Base-by-base conservation (phyloP, 2,329 filamentous ascomycete genomes). In the Aspergillus ustus region DNA sequence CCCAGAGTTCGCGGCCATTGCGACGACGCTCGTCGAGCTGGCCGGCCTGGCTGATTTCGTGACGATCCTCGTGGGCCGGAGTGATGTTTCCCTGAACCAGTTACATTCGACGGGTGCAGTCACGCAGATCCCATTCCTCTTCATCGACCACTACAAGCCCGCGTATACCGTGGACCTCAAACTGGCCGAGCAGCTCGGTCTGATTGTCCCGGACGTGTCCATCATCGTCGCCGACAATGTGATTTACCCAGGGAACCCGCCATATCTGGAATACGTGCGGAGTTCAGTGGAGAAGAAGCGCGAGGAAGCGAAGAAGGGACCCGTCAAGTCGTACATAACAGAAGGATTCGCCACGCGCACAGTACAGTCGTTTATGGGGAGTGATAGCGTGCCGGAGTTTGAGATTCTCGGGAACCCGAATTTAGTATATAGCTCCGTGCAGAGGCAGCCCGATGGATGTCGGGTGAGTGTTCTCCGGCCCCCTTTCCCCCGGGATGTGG, bases 121-220 rank as follows among this genome's bases (percentile, higher is more conserved):
- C 25, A 75, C 80, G 25, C 81, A 83, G 50, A 85, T 93, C 62
- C 90, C 92, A 68, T 77, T 93, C 44, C 80, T 93, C 75, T 94
- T 95, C 74, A 78, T 95, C 40, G 92, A 95, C 70, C 91, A 95
- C 74, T 89, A 89, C 76, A 93, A 94, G 75, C 89, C 89, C 0
- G 85, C 88, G 0, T 95, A 94, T 73, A 86, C 85, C 0, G 83
- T 85, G 0, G 92, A 95, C 69, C 76, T 94, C 63, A 92, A 92
- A 77, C 82, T 93, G 0, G 91, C 89, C 72, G 91, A 95, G 77
- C 83, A 90, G 44, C 78, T 93, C 5, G 84, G 83, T 0, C 73
- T 94, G 40, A 80, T 95, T 3, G 80, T 79, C 0, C 81, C 83
- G 0, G 34, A 54, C n/a, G 90, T 90, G 0, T 71, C 72, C 5